Conservation (phyloP, 192 early-diverging fungal species). For the Coemansia sp. region DNA sequence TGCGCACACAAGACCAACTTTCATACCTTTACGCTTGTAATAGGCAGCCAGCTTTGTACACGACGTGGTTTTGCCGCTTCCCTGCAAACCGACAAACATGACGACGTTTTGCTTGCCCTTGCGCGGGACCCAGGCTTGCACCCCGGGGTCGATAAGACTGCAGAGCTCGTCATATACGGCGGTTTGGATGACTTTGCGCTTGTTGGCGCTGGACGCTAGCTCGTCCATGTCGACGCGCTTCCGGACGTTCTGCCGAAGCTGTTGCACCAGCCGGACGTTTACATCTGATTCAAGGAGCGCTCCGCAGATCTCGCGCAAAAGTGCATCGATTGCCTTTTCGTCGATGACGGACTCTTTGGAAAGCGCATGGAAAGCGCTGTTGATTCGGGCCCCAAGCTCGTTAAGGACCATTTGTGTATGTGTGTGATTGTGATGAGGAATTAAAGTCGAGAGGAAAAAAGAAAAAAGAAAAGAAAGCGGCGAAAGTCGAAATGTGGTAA, state of each 20-base stretch:
- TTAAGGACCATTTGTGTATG: constrained; percentile 90
- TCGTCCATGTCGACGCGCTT: constrained; percentile 79
- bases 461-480: neutral
- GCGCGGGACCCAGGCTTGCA: constrained; percentile 80
- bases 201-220: constrained; percentile 78
- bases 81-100: constrained; percentile 98
- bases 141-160: constrained; percentile 81
- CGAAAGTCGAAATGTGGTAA: neutral
- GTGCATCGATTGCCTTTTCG: constrained; percentile 78
- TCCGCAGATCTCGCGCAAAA: constrained; percentile 81
- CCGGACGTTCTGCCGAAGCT: constrained; percentile 85
- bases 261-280: constrained; percentile 81
- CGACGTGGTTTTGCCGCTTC: constrained; percentile 93
- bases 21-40: constrained; percentile 94
- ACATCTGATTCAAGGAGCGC: constrained; percentile 92
- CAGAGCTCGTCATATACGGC: constrained; percentile 90
- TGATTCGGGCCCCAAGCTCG: constrained; percentile 88
- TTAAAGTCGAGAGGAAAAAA: constrained; percentile 1
- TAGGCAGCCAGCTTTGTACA: constrained; percentile 93
- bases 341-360: constrained; percentile 86
- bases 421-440: too few species aligned
- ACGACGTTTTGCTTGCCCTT: constrained; percentile 84
- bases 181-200: constrained; percentile 83
- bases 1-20: constrained; percentile 87
- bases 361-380: constrained; percentile 75